These are phyloP conservation scores for Kurtzmaniella quercitrusa DNA, from an alignment of 1,139 yeast genomes.

Conservation along the genomic window DNA sequence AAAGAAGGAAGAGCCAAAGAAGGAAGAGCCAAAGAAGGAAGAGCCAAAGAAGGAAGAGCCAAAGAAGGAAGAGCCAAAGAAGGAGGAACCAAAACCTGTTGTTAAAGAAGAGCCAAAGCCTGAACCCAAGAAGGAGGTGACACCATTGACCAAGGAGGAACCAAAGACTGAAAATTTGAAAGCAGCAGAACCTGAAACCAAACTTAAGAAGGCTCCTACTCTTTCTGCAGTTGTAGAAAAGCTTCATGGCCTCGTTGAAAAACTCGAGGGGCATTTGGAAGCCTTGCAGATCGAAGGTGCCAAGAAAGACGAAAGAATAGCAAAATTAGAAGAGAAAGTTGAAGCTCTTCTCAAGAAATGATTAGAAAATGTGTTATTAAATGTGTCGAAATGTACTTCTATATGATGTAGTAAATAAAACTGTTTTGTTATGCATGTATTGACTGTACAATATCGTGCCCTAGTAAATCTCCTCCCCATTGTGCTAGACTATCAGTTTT, in stretches of 20 bases:
- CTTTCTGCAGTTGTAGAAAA: conserved; percentile 68
- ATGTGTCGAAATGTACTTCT: background rate
- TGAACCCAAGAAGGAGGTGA: conserved; percentile 10
- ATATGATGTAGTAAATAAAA: background rate
- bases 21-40: conserved; percentile 13
- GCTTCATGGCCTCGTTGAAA: conserved; percentile 50
- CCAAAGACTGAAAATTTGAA: conserved; percentile 3
- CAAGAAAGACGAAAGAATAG: conserved; percentile 61
- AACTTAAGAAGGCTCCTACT: conserved; percentile 45
- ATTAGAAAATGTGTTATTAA: conserved; percentile 1
- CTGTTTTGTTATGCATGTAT: background rate
- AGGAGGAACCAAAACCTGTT: conserved; percentile 11
- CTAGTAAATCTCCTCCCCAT: no score
- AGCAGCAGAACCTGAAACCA: conserved; percentile 12
- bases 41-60: conserved; percentile 17
- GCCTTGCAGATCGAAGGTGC: conserved; percentile 49
- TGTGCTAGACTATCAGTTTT: no score
- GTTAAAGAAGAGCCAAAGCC: conserved; percentile 11
- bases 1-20: conserved; percentile 7
- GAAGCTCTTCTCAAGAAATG: conserved; percentile 30
- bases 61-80: conserved; percentile 9
- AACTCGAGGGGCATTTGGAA: conserved; percentile 52
- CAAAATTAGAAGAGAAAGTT: conserved; percentile 38
- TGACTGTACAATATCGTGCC: background rate
- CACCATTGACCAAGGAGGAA: conserved; percentile 8